Percentiles rank a stretch among this genome's conserved stretches.
phyloP scores from a whole-genome alignment of 148 eudicot species.

The Diospyros lotus region DNA sequence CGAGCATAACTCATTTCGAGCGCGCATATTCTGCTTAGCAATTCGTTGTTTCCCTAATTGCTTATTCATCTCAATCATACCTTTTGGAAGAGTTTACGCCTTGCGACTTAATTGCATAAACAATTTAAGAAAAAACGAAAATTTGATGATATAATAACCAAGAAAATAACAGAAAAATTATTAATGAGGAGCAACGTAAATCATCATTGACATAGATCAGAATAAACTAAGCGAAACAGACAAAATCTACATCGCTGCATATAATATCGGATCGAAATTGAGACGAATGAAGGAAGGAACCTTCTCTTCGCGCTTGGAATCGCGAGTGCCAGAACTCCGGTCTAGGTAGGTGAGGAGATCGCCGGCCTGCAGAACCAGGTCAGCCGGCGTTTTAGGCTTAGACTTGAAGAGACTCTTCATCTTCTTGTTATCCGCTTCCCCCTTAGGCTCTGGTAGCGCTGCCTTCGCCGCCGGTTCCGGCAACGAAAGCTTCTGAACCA shows the following conservation, averaged over 20 bases:
- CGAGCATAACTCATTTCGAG: background rate
- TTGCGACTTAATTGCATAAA: background rate
- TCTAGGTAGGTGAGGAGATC: conserved; percentile 66
- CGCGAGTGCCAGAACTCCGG: conserved; percentile 34
- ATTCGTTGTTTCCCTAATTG: background rate
- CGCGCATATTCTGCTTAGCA: background rate
- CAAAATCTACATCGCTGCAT: background rate
- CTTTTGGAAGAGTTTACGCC: background rate
- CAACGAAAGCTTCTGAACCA: conserved; percentile 20
- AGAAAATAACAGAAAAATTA: no score
- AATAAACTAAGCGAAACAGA: background rate
- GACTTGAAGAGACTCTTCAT: conserved; percentile 92
- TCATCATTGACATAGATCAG: background rate
- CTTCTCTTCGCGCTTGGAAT: conserved; percentile 87
- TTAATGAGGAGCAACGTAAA: background rate
- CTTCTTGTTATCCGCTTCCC: conserved; percentile 16
- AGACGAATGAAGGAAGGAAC: conserved; percentile 19
- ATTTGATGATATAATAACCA: background rate
- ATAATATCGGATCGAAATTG: background rate
- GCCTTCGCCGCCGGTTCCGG: background rate
- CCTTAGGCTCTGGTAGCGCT: conserved; percentile 13
- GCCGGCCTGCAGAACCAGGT: conserved; percentile 67
- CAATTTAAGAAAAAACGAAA: background rate
- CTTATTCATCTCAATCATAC: no score
- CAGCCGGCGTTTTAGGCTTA: conserved; percentile 81